Conservation (phyloP, 495 filamentous ascomycete species). For the Lasiosphaeria ovina region DNA sequence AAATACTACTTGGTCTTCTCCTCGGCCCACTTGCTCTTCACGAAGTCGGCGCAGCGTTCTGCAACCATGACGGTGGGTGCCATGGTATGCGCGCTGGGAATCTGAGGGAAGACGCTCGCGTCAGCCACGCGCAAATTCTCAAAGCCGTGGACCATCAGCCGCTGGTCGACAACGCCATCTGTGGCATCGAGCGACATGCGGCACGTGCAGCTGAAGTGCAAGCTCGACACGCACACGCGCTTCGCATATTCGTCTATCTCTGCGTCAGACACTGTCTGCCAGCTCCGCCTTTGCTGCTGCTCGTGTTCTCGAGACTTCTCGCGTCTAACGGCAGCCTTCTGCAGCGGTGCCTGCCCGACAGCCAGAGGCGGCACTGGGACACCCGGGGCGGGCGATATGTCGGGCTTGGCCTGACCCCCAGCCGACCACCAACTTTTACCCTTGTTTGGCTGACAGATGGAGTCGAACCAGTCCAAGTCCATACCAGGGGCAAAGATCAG, state of each 20-base stretch:
- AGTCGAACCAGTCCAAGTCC: constrained; percentile 17
- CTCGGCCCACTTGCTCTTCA: constrained; percentile 33
- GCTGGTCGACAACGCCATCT: constrained; percentile 46
- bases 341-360: neutral
- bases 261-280: constrained; percentile 23
- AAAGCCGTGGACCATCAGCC: constrained; percentile 50
- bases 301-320: neutral
- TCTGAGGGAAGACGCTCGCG: constrained; percentile 50
- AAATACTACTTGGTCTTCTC: neutral
- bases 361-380: neutral
- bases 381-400: neutral
- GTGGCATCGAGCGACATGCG: constrained; percentile 25
- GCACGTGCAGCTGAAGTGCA: constrained; percentile 27
- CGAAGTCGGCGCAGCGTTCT: constrained; percentile 51
- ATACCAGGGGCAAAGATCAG: constrained; percentile 23
- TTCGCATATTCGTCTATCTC: constrained; percentile 29
- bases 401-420: no score
- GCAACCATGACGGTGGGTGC: constrained; percentile 50
- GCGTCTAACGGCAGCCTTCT: neutral
- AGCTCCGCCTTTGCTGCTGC: constrained; percentile 3
- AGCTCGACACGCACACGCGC: constrained; percentile 15
- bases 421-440: neutral
- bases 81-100: constrained; percentile 45
- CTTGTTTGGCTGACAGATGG: neutral
- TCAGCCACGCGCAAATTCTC: constrained; percentile 45